These are phyloP conservation scores for Rosa multiflora DNA, from an alignment of 306 rosid species.

Conservation along the genomic window DNA sequence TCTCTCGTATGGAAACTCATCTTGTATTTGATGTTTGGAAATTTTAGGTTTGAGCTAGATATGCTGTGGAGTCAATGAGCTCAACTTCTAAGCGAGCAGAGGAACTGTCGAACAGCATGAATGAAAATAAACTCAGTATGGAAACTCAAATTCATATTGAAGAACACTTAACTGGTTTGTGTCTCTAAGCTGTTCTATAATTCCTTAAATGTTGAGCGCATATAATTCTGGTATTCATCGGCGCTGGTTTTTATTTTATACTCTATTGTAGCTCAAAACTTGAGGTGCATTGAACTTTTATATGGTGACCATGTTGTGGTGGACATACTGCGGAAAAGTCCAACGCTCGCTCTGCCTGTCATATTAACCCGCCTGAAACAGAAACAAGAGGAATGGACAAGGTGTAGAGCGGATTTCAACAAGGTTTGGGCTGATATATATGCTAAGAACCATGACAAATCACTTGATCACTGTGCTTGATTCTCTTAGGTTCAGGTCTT, in stretches of 20 bases:
- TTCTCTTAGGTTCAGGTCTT: too few relatives aligned
- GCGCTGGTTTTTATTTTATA: not conserved
- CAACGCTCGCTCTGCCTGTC: conserved; percentile 74
- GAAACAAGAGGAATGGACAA: conserved; percentile 97
- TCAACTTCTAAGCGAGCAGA: conserved; percentile 81
- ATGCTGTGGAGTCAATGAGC: conserved; percentile 94
- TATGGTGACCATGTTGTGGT: conserved; percentile 96
- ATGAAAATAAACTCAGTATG: conserved; percentile 55
- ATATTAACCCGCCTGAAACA: conserved; percentile 90
- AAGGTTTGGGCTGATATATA: conserved; percentile 99
- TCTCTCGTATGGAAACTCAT: conserved; percentile 3
- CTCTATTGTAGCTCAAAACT: conserved; percentile 62
- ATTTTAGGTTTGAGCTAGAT: conserved; percentile 91
- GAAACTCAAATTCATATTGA: conserved; percentile 62
- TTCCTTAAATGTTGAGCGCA: not conserved
- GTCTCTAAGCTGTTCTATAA: conserved; percentile 13
- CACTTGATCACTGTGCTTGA: conserved; percentile 65
- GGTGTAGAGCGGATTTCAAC: conserved; percentile 86
- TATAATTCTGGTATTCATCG: conserved; percentile 16
- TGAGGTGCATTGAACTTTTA: conserved; percentile 96
- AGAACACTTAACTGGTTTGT: conserved; percentile 86
- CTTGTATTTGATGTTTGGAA: conserved; percentile 21
- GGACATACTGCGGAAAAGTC: conserved; percentile 90
- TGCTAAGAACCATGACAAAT: conserved; percentile 90
- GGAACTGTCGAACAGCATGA: conserved; percentile 67